Base-by-base conservation (phyloP, 2,329 filamentous ascomycete species). In the Domatiomyces catenatus region DNA sequence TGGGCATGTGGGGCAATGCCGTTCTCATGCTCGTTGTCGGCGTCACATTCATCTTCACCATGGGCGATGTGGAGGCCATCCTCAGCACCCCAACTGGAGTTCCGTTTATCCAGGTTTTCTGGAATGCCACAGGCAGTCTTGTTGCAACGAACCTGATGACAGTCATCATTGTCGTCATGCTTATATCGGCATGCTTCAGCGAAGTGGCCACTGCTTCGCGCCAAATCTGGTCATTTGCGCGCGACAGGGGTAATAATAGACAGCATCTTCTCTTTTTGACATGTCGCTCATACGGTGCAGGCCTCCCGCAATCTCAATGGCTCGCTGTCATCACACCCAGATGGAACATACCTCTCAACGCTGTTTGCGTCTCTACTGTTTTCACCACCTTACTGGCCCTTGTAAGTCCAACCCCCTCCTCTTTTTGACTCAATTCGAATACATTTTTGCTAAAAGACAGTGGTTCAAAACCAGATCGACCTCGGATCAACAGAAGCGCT, bases 201-300 rank as follows among this genome's bases (percentile, higher is more conserved):
- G 73, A 75, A 52, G 70, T 81, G 0, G 75, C 74, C 1, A 75
- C 79, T 0, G 75, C 77, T 0, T 79, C 76, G 0, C 70, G 76
- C 10, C 71, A 77, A 50, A 70, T 75, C 8, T 79, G 73, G 72
- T 73, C 76, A 0, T 79, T 79, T 58, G 66, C 68, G 2, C 64
- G 69, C 20, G 69, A 71, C 50, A 56, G 60, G 28, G 69, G 69
- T 3, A 17, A 50, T 48, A 50, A 28, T 54, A 15, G 43, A 6
- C 8, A 48, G 46, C 47, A 49, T 8, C n/a, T 42, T 26, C 17
- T n/a, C 15, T 8, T 8, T 22, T 18, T 17, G 28, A n/a, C 20
- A 8, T 20, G 39, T n/a, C n/a, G n/a, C n/a, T n/a, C n/a, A 12
- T 1, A 44, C 45, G n/a, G 18, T 49, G 26, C 28, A 32, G 28